Percentiles rank a stretch among this genome's conserved stretches.
Evolutionary conservation across 495 filamentous ascomycete species (phyloP).

Genomic region (Hypomontagnella monticulosa): DNA sequence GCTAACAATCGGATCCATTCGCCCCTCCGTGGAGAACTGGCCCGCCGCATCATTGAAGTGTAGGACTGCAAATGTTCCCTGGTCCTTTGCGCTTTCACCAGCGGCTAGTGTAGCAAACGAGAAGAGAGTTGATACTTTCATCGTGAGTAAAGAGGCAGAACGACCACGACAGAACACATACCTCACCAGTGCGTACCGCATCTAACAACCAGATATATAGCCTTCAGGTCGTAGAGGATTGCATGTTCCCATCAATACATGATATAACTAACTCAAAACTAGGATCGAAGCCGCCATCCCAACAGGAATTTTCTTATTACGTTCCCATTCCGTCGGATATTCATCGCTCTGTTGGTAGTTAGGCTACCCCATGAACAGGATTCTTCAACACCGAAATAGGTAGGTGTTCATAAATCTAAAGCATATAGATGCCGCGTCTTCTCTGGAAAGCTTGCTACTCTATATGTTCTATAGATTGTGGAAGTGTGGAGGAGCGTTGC

Average conservation of each 20-base stretch:
- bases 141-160: constrained; percentile 13
- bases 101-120: constrained; percentile 36
- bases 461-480: constrained; percentile 2
- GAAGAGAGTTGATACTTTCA: constrained; percentile 24
- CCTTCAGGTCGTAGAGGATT: background rate
- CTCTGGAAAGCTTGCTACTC: background rate
- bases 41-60: constrained; percentile 52
- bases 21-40: constrained; percentile 58
- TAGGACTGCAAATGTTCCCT: constrained; percentile 55
- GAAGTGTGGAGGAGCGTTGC: constrained; percentile 12
- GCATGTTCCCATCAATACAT: background rate
- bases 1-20: constrained; percentile 69
- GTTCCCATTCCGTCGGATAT: constrained; percentile 4
- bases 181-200: background rate
- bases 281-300: constrained; percentile 20
- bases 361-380: constrained; percentile 5
- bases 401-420: constrained; percentile 10
- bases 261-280: background rate
- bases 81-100: constrained; percentile 40
- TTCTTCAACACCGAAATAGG: constrained; percentile 7
- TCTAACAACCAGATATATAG: constrained; percentile 17
- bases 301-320: background rate
- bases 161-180: background rate
- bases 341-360: background rate
- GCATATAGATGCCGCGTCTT: background rate